These are phyloP conservation scores for Craspedostauros australis DNA, from an alignment of 108 stramenopile species.

Conservation along the genomic window DNA sequence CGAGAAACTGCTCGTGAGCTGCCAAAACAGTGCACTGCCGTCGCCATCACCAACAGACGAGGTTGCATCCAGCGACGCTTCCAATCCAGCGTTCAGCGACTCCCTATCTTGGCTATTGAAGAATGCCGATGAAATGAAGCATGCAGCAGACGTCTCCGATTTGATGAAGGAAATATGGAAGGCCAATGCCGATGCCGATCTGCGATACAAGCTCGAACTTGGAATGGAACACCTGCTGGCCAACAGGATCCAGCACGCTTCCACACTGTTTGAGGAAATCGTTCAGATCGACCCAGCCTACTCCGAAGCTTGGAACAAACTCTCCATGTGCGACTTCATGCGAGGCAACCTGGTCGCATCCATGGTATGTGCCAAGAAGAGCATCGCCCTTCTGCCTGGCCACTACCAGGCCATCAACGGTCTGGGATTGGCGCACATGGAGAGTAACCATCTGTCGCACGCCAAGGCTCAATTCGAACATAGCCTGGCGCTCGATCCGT, in stretches of 20 bases:
- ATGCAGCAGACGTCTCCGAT: conserved; percentile 47
- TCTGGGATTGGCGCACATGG: conserved; percentile 62
- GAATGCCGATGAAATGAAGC: conserved; percentile 35
- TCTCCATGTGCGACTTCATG: conserved; percentile 55
- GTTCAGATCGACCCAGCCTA: conserved; percentile 53
- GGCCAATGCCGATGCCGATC: conserved; percentile 33
- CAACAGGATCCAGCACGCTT: conserved; percentile 50
- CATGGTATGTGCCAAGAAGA: conserved; percentile 40
- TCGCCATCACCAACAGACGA: no score
- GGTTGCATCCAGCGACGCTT: background rate
- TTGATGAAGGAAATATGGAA: conserved; percentile 67
- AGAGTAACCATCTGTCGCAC: conserved; percentile 27
- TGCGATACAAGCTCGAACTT: conserved; percentile 44
- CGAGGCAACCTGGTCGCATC: conserved; percentile 49
- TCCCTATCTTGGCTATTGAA: conserved; percentile 44
- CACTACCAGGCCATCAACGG: conserved; percentile 73
- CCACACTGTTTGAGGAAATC: conserved; percentile 36
- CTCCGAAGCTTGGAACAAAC: conserved; percentile 71
- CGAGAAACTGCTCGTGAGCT: no score
- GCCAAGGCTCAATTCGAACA: conserved; percentile 48
- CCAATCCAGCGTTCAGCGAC: conserved; percentile 38
- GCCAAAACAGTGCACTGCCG: no score
- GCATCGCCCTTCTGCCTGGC: conserved; percentile 41
- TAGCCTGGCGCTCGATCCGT: conserved; percentile 66
- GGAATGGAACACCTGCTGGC: conserved; percentile 48